phyloP scores from a whole-genome alignment of 306 rosid genomes.

The Trichosanthes truncata region DNA sequence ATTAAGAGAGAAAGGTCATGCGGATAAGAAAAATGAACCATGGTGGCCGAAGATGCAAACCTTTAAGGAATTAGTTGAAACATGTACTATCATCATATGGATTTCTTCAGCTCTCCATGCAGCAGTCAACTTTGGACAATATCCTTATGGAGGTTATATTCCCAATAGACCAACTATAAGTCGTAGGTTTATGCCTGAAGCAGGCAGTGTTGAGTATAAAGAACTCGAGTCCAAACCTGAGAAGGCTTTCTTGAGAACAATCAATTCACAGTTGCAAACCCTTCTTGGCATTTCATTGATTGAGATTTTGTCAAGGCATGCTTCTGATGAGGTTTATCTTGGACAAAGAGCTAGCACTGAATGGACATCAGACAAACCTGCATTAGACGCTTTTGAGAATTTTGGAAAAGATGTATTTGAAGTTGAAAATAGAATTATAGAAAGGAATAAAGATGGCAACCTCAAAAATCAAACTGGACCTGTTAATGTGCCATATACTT shows the following conservation, averaged over 20 bases:
- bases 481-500: constrained; percentile 47
- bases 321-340: constrained; percentile 67
- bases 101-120: constrained; percentile 68
- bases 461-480: constrained; percentile 48
- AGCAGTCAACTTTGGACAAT: constrained; percentile 70
- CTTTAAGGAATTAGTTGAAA: constrained; percentile 31
- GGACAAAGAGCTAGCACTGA: constrained; percentile 47
- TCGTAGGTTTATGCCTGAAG: constrained; percentile 42
- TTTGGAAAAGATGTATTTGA: constrained; percentile 38
- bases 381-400: constrained; percentile 36
- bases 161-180: constrained; percentile 49
- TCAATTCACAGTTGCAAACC: constrained; percentile 37
- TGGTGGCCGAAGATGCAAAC: constrained; percentile 77
- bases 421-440: constrained; percentile 23
- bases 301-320: constrained; percentile 60
- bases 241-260: constrained; percentile 51
- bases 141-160: constrained; percentile 54
- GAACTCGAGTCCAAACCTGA: constrained; percentile 45
- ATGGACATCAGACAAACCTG: constrained; percentile 50
- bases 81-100: constrained; percentile 57
- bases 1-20: constrained; percentile 50
- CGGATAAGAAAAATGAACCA: constrained; percentile 46
- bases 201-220: constrained; percentile 35
- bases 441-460: constrained; percentile 34
- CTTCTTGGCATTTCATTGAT: constrained; percentile 51